Base-by-base conservation (phyloP, 177 flowering plant species). In the Vitis hybrid region DNA sequence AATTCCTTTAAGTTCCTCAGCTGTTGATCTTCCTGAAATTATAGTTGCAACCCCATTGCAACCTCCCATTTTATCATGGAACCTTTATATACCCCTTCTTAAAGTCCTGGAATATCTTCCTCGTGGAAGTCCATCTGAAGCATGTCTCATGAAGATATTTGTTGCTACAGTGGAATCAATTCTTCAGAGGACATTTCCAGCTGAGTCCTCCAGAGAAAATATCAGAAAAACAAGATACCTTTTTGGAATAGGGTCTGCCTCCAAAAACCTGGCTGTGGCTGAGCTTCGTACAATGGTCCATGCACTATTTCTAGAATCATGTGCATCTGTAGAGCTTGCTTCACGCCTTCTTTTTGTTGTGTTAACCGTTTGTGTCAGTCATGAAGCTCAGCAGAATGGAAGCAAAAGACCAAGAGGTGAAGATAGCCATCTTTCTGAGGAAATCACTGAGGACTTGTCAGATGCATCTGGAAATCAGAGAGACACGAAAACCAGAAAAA, bases 211-310 rank as follows among this genome's bases (percentile, higher is more conserved):
- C 8, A 78, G 73, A 73, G 93, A 89, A 73, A 80, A 82, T 59
- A 78, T 62, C 64, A 83, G 88, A 70, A 89, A 81, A 78, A 69
- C 85, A 48, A 82, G 85, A 71, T 83, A 84, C 63, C 76, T 73
- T 63, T 79, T 70, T 63, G 82, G 82, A 66, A 56, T 82, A 26
- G 88, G 92, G 12, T 83, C 91, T 64, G 78, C 91, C 66, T 87
- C 98, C 49, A 94, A 94, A 79, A 92, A 90, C 74, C 90, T 94
- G 73, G 92, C 96, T 55, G 95, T 91, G 64, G 97, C 99, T 52
- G 99, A 94, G 79, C 93, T 94, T 65, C 97, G 97, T 14, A 87
- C 95, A 9, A 94, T 94, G 97, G 91, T 94, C 61, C 99, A 94
- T 78, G 86, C 97, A 5, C 80, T 94, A 26, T 94, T 94, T 82